Conservation (phyloP, 106 monocot genomes). For the Ottelia alismoides region DNA sequence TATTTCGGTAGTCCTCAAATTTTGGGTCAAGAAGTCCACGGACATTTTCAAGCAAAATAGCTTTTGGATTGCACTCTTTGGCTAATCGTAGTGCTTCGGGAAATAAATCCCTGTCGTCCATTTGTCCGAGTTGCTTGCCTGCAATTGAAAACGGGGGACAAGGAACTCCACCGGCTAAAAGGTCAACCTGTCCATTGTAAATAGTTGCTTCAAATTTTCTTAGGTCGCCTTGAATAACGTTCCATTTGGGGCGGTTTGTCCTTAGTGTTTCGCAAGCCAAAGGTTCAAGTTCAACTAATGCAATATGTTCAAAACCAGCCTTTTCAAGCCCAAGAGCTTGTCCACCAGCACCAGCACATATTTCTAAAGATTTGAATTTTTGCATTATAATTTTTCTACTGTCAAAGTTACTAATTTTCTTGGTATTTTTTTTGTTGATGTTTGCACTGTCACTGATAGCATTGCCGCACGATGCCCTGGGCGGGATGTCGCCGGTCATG, state of each 20-base stretch:
- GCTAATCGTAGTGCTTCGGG: background rate
- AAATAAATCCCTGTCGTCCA: background rate
- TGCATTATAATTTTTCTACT: no score
- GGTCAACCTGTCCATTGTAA: background rate
- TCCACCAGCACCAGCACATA: background rate
- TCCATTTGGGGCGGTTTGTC: background rate
- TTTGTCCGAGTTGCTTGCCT: background rate
- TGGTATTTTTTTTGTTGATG: no score
- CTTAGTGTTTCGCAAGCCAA: background rate
- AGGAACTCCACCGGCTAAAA: background rate
- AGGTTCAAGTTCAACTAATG: background rate
- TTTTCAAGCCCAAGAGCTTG: background rate
- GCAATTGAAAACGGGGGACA: background rate
- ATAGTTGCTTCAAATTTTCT: background rate
- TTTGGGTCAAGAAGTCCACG: background rate
- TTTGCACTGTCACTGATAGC: no score
- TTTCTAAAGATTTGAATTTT: no score
- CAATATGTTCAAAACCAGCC: background rate
- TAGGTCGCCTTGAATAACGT: background rate
- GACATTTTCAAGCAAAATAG: background rate
- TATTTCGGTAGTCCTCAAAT: background rate
- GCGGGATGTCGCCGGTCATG: no score
- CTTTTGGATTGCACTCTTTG: background rate
- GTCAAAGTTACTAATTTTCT: no score
- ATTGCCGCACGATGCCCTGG: no score